phyloP scores from a whole-genome alignment of 2,329 filamentous ascomycete genomes.

The Hirsutella rhossiliensis region DNA sequence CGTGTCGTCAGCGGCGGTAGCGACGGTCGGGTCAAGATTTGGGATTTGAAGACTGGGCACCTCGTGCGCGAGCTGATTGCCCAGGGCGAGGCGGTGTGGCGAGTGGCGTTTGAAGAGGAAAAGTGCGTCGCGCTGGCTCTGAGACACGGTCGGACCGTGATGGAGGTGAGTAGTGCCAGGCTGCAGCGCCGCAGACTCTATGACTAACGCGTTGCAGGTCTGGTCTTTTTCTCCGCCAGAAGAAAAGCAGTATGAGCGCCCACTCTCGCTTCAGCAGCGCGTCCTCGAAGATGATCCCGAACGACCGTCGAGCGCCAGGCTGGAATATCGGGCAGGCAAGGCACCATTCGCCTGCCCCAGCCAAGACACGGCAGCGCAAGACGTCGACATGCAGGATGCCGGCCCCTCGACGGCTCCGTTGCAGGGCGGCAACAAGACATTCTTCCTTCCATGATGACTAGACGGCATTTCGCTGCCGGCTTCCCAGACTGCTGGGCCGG shows the following conservation, averaged over 20 bases:
- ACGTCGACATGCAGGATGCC: conserved; percentile 45
- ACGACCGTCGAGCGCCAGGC: conserved; percentile 39
- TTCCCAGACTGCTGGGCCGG: not conserved
- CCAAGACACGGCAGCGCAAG: conserved; percentile 26
- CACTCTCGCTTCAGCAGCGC: conserved; percentile 36
- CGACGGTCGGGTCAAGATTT: conserved; percentile 96
- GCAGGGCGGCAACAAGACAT: conserved; percentile 32
- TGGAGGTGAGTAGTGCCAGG: conserved; percentile 61
- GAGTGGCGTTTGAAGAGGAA: conserved; percentile 95
- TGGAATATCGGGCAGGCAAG: conserved; percentile 27
- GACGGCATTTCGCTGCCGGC: conserved; percentile 1
- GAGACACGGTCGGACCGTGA: conserved; percentile 74
- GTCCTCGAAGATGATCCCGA: conserved; percentile 31
- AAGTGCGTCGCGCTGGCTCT: conserved; percentile 95
- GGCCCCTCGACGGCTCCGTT: conserved; percentile 42
- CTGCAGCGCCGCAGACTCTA: not conserved
- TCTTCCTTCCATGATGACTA: conserved; percentile 38
- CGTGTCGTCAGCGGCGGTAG: conserved; percentile 92
- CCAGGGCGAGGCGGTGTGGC: conserved; percentile 91
- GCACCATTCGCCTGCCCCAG: conserved; percentile 16
- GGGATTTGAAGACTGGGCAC: conserved; percentile 87
- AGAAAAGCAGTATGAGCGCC: conserved; percentile 44
- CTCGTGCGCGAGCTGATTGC: conserved; percentile 84
- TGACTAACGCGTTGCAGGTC: conserved; percentile 42
- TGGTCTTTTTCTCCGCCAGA: conserved; percentile 91